Evolutionary conservation across 768 basidiomycete species (phyloP).

Genomic region (Auricularia sp.): DNA sequence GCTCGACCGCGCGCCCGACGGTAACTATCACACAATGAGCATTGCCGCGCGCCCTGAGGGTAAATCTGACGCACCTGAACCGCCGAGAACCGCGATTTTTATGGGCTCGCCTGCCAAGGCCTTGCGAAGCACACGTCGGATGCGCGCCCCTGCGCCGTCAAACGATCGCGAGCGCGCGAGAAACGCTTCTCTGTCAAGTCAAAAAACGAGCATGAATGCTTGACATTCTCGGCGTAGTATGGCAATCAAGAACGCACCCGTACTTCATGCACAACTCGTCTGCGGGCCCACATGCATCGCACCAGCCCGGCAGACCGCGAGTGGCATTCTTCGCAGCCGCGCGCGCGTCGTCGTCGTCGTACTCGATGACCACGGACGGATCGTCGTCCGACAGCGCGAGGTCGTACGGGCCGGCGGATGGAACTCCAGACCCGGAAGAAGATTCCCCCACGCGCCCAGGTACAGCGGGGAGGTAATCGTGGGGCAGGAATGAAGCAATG

Average conservation of each 20-base stretch:
- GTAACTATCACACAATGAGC: background rate
- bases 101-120: slow-evolving; percentile 27
- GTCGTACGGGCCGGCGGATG: background rate
- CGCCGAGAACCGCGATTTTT: slow-evolving; percentile 29
- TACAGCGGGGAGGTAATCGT: no score
- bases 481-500: no score
- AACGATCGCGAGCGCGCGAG: slow-evolving; percentile 20
- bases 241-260: background rate
- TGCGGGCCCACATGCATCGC: background rate
- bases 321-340: background rate
- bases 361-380: background rate
- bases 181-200: background rate
- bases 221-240: background rate
- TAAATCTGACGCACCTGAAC: slow-evolving; percentile 9
- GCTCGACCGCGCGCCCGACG: background rate
- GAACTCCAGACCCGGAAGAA: background rate
- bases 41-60: background rate
- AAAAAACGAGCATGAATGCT: background rate
- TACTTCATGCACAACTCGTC: background rate
- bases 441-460: background rate
- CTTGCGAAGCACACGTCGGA: slow-evolving; percentile 27
- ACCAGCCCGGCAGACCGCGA: background rate
- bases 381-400: background rate
- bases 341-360: background rate
- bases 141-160: slow-evolving; percentile 25